A percentile compares a stretch with the other conserved stretches of the same genome.
Conservation (phyloP, 2,329 filamentous ascomycete species). For the Hypoxylon sp. region DNA sequence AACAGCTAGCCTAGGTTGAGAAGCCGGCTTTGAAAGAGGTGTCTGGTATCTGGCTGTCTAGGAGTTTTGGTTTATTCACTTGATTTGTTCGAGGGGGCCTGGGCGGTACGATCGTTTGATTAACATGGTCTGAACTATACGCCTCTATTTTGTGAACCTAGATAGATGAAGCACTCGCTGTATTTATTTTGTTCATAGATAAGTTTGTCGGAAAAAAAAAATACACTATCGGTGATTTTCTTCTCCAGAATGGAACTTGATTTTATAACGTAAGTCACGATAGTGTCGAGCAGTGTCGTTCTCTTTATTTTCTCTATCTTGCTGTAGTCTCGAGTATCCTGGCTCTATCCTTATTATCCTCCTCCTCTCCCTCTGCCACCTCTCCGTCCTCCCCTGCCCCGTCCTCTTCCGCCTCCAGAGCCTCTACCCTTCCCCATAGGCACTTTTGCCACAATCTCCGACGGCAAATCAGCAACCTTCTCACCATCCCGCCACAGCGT, state of each 20-base stretch:
- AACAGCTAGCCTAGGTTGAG: not conserved
- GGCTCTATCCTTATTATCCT: constrained; percentile 21
- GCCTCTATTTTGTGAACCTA: not conserved
- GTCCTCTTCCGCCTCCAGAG: constrained; percentile 49
- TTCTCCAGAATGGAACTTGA: not conserved
- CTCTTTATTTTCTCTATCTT: not conserved
- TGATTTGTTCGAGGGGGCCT: too few relatives aligned
- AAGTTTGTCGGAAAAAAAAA: too few relatives aligned
- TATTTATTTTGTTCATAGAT: too few relatives aligned
- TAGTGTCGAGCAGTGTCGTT: not conserved
- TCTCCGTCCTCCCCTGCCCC: not conserved
- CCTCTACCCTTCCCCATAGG: constrained; percentile 66
- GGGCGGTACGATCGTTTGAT: not conserved
- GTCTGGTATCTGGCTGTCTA: too few relatives aligned
- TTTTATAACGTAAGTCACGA: not conserved
- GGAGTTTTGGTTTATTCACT: too few relatives aligned
- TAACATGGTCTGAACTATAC: not conserved
- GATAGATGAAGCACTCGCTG: not conserved
- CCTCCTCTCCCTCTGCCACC: constrained; percentile 51
- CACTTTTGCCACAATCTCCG: constrained; percentile 64
- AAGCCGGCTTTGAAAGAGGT: not conserved
- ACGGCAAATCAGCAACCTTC: constrained; percentile 76
- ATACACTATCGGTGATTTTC: too few relatives aligned
- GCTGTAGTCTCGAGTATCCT: not conserved
- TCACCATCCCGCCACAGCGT: constrained; percentile 80